Conservation (phyloP, 495 filamentous ascomycete genomes). For the Aspergillus funiculosus region DNA sequence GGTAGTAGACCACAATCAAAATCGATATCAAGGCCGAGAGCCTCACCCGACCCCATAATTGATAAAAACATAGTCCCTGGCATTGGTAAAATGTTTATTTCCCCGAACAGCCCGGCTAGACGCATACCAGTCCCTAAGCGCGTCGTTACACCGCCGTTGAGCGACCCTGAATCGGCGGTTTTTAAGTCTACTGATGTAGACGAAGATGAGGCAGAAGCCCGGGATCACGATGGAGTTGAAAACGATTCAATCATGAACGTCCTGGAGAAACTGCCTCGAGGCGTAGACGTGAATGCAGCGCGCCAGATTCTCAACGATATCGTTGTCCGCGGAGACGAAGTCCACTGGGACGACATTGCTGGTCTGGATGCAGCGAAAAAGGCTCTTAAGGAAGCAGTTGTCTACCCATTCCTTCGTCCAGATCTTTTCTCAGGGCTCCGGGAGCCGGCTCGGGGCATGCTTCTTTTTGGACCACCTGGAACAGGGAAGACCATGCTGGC, state of each 20-base stretch:
- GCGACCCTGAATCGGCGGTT: constrained; percentile 38
- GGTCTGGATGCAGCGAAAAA: constrained; percentile 87
- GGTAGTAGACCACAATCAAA: constrained; percentile 22
- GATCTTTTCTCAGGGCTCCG: constrained; percentile 94
- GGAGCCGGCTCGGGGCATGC: constrained; percentile 90
- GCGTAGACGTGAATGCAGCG: constrained; percentile 74
- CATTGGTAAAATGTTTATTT: constrained; percentile 26
- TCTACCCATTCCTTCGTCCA: constrained; percentile 94
- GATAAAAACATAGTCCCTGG: constrained; percentile 27
- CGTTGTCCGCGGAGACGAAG: constrained; percentile 88
- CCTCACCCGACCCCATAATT: constrained; percentile 6
- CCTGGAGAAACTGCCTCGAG: constrained; percentile 69
- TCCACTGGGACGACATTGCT: constrained; percentile 92
- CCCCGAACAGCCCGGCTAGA: constrained; percentile 21
- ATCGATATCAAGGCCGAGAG: constrained; percentile 22
- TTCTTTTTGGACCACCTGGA: constrained; percentile 92
- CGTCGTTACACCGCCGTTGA: constrained; percentile 40
- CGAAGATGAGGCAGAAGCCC: constrained; percentile 30
- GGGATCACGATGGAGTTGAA: constrained; percentile 23
- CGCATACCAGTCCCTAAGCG: constrained; percentile 22
- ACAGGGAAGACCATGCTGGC: constrained; percentile 99
- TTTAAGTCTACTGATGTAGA: constrained; percentile 27
- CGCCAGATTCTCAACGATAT: constrained; percentile 95
- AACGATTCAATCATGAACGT: constrained; percentile 52
- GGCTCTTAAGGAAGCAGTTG: constrained; percentile 90